Evolutionary conservation across 805 yeast species (phyloP), one percentile per base, ranked within the genome.

Genomic region (Nakazawaea laoshanensis): DNA sequence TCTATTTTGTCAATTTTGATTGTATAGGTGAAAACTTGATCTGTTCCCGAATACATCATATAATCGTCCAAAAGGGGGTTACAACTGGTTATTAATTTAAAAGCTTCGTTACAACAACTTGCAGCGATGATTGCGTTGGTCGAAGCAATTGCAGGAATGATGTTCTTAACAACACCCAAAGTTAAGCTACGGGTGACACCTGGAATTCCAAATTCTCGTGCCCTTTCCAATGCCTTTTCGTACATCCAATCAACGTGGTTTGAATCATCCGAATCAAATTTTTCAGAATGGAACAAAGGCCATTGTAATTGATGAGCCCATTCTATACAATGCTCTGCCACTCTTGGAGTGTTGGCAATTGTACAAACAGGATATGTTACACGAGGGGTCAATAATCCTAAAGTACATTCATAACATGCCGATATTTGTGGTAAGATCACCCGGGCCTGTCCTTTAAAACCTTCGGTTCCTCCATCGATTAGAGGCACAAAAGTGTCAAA

Each of bases 381-480:
- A 40, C 68, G 73, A 1, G 67, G 66, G 8, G 83, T 73, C 26
- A 87, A 61, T 52, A 94, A 68, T 38, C 78, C 82, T 33, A 84
- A 60, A 4, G 95, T 82, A 48, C 98, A 89, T 52, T 89, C 97
- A 59, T 85, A 89, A 56, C 98, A 89, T 0, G 96, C 81, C 0
- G 89, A 74, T 19, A 86, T 55, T 0, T 85, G 75, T 1, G 98
- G 97, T 12, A 87, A 56, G 24, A 89, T 86, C 10, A 86, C 80
- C 46, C 95, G 76, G 10, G 87, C 71, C 47, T 89, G 95, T 3
- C 98, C 98, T 42, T 82, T 70, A 48, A 89, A 80, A 0, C 96
- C 96, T 50, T 89, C 97, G 0, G 95, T 82, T 3, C 96, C 98
- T 4, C 96, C 96, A 51, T 89, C 98, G 11, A 92, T 74, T 49